Base-by-base conservation (phyloP, 768 basidiomycete genomes). In the Agrocybe pediades region DNA sequence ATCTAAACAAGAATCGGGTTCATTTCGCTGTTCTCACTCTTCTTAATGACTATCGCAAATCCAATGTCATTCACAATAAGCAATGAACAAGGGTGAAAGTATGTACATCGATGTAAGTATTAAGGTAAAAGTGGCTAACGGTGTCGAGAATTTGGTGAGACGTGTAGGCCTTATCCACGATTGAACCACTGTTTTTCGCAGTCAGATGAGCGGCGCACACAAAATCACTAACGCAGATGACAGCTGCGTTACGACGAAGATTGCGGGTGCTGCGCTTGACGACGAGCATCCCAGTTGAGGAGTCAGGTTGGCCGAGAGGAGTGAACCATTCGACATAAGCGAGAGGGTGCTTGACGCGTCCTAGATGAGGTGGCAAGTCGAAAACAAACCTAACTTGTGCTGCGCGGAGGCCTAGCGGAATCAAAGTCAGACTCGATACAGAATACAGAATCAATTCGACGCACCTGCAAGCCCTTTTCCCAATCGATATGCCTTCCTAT, bases 251-350 rank as follows among this genome's bases (percentile, higher is more conserved):
- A 15, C 33, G 44, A 2, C 46, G 53, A 29, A 46, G 51, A 17
- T 45, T 20, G 30, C 46, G 54, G 16, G 51, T 62, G 1, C 58
- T 57, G 19, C 49, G 57, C 21, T 41, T 51, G 23, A 57, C 56
- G 9, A 51, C 41, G 46, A 36, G 57, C 54, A 65, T 53, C 23
- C 55, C 57, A 17, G 50, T 46, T 23, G 20, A 47, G 1, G 53
- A 30, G 17, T 62, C 61, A 5, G 53, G 56, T 3, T 39, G 19
- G 16, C 58, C 49, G n/a, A 66, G 54, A 9, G 63, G 60, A 13
- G 53, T 65, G 51, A 61, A 66, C 63, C 63, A 64, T 17, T 66
- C 57, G 16, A 67, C 46, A 27, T 59, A 66, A 0, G 60, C 65
- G 16, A 67, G 58, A 0, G 52, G 65, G 33, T 63, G 60, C 5